Conservation (phyloP, 176 grass and related monocot species). For the Musa schizocarpa region DNA sequence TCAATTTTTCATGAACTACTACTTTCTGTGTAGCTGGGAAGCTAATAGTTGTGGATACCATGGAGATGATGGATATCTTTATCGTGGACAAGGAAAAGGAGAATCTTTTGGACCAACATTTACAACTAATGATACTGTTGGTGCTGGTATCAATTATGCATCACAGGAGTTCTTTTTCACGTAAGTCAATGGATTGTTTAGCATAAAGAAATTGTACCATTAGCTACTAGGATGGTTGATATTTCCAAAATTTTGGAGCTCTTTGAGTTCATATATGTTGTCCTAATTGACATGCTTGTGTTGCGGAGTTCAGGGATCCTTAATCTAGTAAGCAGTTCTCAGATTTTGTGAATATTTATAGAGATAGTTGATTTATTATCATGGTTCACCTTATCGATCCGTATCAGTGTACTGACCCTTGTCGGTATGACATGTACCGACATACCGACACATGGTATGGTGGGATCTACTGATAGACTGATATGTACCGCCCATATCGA, state of each 20-base stretch:
- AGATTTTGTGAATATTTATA: not conserved
- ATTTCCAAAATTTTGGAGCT: not conserved
- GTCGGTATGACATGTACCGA: no score
- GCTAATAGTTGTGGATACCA: slow-evolving; percentile 84
- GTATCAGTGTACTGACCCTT: no score
- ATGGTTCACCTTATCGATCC: not conserved
- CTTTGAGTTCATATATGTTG: not conserved
- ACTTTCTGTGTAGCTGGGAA: slow-evolving; percentile 60
- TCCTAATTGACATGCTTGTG: not conserved
- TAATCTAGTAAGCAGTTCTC: not conserved
- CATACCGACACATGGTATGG: no score
- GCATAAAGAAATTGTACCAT: not conserved
- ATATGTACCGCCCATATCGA: no score
- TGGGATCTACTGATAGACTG: no score
- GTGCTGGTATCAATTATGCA: slow-evolving; percentile 82
- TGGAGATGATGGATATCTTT: slow-evolving; percentile 79
- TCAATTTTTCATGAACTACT: slow-evolving; percentile 11
- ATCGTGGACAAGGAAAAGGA: slow-evolving; percentile 41
- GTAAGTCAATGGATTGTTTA: slow-evolving; percentile 35
- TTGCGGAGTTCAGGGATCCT: not conserved
- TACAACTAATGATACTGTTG: slow-evolving; percentile 75
- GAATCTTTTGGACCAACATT: slow-evolving; percentile 87
- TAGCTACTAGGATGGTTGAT: not conserved
- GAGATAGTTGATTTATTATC: not conserved
- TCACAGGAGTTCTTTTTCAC: slow-evolving; percentile 87